Base-by-base conservation (phyloP, 75 land plant genomes). In the Ceratopteris richardii region DNA sequence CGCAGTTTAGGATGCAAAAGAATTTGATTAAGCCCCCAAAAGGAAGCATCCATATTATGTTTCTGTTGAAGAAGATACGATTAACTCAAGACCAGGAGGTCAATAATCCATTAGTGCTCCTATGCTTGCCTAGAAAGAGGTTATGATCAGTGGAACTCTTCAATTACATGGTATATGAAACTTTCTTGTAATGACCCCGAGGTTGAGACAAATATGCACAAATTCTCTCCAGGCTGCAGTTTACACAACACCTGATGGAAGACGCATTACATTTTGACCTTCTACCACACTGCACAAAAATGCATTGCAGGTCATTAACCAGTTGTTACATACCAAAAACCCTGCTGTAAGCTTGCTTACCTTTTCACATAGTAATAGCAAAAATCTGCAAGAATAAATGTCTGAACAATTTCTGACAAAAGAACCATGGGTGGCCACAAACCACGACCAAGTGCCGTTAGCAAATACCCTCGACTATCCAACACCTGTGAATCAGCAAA, bases 231-330 rank as follows among this genome's bases (percentile, higher is more conserved):
- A n/a, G n/a, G n/a, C n/a, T n/a, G n/a, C n/a, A n/a, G n/a, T 36
- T 78, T 44, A 89, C 31, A 85, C 96, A 29, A 90, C 91, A 54
- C 96, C 87, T 7, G 85, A 70, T 30, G 96, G 96, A 71, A 90
- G 84, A 1, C 96, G 84, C 29, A 90, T 67, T 66, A 90, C 90
- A 48, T 78, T 72, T 62, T 90, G 96, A 44, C 96, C 91, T 24
- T 90, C 96, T 50, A 86, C 30, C 59, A 90, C 72, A 55, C 91
- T 90, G 87, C 50, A 63, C 42, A 16, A 42, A 55, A 29, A 18
- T 7, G n/a, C 9, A 29, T 5, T 12, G 16, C 4, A 55, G 18
- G 7, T 12, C 23, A 23, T 12, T 55, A 55, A 30, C 4, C 29
- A 55, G 31, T 18, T 29, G 28, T 12, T 4, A 55, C 7, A 27